Base-by-base conservation (phyloP, 2,329 filamentous ascomycete species). In the Trichoderma brevicompactum region DNA sequence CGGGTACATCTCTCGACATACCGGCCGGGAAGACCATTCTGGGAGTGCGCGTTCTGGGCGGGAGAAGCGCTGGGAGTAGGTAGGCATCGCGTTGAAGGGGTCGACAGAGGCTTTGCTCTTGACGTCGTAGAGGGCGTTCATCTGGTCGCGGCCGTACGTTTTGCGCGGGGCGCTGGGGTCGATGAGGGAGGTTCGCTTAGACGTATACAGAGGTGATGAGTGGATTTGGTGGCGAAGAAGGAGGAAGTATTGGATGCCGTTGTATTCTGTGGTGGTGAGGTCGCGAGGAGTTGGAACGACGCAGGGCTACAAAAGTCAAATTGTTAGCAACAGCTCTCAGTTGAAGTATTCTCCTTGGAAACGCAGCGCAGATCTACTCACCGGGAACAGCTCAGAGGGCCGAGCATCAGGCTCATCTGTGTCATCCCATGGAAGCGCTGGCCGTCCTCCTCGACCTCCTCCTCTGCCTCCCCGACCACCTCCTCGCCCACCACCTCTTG, bases 371-470 rank as follows among this genome's bases (percentile, higher is more conserved):
- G 9, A 40, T 23, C 17, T 10, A 70, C 81, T 66, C 74, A 86
- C 84, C 0, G 85, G 85, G 67, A 87, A 87, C 9, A 85, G 81
- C 69, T 87, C 85, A n/a, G 83, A 83, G 7, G 85, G 85, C 38
- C 83, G 79, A 59, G 81, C 81, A 72, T 86, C 83, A 8, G 83
- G 81, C 68, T 87, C 85, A 68, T 85, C 83, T 46, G 81, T 78
- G 17, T 76, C 79, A 50, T 81, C 81, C 82, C 84, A 87, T 0
- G 84, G 81, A 63, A 85, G 78, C 34, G 80, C 79, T 10, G 79
- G 80, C 17, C 79, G 74, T 53, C 81, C 79, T 50, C 77, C 79
- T 59, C 81, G 73, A n/a, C 78, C 77, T 53, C 82, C 81, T 62
- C 82, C 81, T 66, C 81, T 78, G 46, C 79, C 81, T 55, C 82